Percentiles rank a stretch among this genome's conserved stretches.
These are phyloP conservation scores for Boletus subcaerulescens DNA, from an alignment of 768 basidiomycete species.

Conservation along the genomic window DNA sequence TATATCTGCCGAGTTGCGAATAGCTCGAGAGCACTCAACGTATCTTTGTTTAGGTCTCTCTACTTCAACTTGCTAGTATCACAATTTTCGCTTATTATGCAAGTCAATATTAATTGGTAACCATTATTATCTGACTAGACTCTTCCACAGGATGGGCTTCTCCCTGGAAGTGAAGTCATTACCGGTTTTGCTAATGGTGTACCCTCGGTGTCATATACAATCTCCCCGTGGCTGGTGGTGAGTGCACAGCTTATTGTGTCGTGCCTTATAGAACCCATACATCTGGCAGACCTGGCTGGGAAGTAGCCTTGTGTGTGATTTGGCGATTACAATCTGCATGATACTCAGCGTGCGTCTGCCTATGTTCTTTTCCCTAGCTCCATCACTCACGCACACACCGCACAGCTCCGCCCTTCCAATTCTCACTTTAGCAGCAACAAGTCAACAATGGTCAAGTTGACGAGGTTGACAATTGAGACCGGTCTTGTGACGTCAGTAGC, in stretches of 20 bases:
- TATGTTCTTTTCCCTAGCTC: neutral
- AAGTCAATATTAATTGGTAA: no score
- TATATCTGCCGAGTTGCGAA: neutral
- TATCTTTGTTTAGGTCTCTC: no score
- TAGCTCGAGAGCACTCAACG: no score
- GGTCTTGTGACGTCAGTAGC: constrained; percentile 21
- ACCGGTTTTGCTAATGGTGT: no score
- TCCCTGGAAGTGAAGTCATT: no score
- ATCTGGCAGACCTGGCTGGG: constrained; percentile 20
- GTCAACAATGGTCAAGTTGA: constrained; percentile 6
- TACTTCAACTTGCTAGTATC: no score
- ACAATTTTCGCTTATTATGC: no score
- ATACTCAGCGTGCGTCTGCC: constrained; percentile 5
- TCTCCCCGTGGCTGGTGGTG: constrained; percentile 8
- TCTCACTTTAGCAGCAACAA: constrained; percentile 1
- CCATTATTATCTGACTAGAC: no score
- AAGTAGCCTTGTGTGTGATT: constrained; percentile 16
- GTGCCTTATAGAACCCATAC: neutral
- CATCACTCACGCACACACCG: neutral
- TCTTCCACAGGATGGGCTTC: no score
- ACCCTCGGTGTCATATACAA: no score
- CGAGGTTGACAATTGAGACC: constrained; percentile 22
- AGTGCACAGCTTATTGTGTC: neutral
- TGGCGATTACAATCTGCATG: constrained; percentile 22
- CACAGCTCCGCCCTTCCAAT: constrained; percentile 14